Conservation (phyloP, 257 asterid species). For the Echium plantagineum region DNA sequence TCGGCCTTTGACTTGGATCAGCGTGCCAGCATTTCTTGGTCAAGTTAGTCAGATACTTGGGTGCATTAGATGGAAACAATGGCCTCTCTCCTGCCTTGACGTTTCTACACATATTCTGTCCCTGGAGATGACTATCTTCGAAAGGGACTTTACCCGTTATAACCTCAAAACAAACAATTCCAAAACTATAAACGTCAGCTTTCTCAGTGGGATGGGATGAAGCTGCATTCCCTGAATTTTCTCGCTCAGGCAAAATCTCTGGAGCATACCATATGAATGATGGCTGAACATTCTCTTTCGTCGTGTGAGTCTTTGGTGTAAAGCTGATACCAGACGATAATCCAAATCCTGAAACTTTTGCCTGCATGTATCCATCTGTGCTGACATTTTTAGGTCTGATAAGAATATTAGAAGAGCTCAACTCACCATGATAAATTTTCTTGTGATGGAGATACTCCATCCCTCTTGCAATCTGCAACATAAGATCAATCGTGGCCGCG, state of each 20-base stretch:
- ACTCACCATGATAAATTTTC: constrained; percentile 65
- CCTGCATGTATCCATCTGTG: constrained; percentile 53
- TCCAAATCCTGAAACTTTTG: constrained; percentile 66
- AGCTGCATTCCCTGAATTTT: constrained; percentile 15
- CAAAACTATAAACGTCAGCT: constrained; percentile 76
- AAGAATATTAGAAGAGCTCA: constrained; percentile 53
- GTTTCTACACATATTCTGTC: constrained; percentile 79
- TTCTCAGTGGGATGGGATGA: constrained; percentile 39
- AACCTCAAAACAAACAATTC: constrained; percentile 79
- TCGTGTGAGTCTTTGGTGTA: constrained; percentile 1
- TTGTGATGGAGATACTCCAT: constrained; percentile 85
- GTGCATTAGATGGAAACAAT: constrained; percentile 65
- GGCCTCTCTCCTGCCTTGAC: constrained; percentile 89
- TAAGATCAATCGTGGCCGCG: constrained; percentile 58
- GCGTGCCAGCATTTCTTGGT: constrained; percentile 38
- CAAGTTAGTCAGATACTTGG: constrained; percentile 36
- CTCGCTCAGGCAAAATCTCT: constrained; percentile 64
- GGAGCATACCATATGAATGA: constrained; percentile 72
- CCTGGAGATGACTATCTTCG: constrained; percentile 76
- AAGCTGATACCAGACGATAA: constrained; percentile 19
- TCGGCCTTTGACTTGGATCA: constrained; percentile 33
- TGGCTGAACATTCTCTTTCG: constrained; percentile 24
- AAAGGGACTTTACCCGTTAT: constrained; percentile 86
- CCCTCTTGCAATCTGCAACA: constrained; percentile 19
- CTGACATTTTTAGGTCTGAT: constrained; percentile 29